A percentile compares a stretch with the other conserved stretches of the same genome.
Evolutionary conservation across 495 filamentous ascomycete genomes (phyloP).

Genomic region (Xylaria scruposa): DNA sequence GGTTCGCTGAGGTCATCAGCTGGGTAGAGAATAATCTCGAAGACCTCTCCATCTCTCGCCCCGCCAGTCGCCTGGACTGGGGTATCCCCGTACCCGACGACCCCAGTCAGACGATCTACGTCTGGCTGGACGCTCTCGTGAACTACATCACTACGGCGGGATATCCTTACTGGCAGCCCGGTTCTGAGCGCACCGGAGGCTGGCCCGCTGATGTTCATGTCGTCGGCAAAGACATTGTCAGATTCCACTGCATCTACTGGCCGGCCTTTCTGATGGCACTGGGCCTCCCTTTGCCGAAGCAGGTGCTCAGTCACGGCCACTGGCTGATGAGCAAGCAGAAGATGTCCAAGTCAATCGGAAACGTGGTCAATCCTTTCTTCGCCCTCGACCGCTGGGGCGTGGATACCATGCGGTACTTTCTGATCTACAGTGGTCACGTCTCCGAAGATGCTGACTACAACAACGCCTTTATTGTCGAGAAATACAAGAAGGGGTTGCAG

Average conservation of each 20-base stretch:
- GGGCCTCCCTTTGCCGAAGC: conserved; percentile 79
- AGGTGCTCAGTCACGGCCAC: conserved; percentile 87
- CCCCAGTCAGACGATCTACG: conserved; percentile 88
- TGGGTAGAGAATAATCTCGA: conserved; percentile 73
- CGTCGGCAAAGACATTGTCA: conserved; percentile 93
- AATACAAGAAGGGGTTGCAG: conserved; percentile 81
- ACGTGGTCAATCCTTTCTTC: conserved; percentile 93
- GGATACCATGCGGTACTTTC: conserved; percentile 87
- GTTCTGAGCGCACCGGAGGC: conserved; percentile 57
- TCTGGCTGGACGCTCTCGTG: conserved; percentile 94
- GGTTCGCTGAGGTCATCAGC: conserved; percentile 72
- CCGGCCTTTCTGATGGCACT: conserved; percentile 93
- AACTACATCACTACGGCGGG: conserved; percentile 91
- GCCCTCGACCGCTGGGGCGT: conserved; percentile 88
- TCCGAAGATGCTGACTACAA: conserved; percentile 80
- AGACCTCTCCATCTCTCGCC: conserved; percentile 90
- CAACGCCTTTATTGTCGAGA: conserved; percentile 73
- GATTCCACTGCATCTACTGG: conserved; percentile 98
- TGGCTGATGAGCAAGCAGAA: conserved; percentile 91
- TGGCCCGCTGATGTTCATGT: conserved; percentile 96
- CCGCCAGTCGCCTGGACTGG: conserved; percentile 78
- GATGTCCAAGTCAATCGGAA: conserved; percentile 95
- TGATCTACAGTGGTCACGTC: conserved; percentile 78
- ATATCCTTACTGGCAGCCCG: conserved; percentile 77
- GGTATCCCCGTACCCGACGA: conserved; percentile 91